A percentile compares a stretch with the other conserved stretches of the same genome.
Conservation (phyloP, 805 yeast species). For the Starmerella apicola region DNA sequence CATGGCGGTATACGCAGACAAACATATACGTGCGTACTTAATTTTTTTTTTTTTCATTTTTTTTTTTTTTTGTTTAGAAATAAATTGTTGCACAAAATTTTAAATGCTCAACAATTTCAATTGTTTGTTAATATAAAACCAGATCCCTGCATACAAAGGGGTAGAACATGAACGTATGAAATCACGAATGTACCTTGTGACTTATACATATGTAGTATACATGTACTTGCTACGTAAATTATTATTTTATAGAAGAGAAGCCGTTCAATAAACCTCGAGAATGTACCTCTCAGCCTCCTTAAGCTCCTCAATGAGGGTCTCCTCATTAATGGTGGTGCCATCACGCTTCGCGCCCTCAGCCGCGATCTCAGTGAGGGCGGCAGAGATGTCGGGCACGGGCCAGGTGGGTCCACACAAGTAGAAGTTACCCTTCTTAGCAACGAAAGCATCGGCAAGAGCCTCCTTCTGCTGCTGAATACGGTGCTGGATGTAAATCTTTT, state of each 20-base stretch:
- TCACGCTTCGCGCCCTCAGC: slow-evolving; percentile 52
- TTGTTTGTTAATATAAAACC: too few species aligned
- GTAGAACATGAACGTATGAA: too few species aligned
- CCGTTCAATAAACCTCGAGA: slow-evolving; percentile 68
- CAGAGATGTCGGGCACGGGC: slow-evolving; percentile 96
- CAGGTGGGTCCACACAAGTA: slow-evolving; percentile 98
- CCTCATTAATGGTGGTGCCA: slow-evolving; percentile 59
- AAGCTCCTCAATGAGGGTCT: slow-evolving; percentile 77
- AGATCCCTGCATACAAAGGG: too few species aligned
- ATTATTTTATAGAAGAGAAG: too few species aligned
- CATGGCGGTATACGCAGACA: too few species aligned
- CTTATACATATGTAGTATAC: background rate
- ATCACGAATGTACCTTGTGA: too few species aligned
- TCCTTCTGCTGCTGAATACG: slow-evolving; percentile 66
- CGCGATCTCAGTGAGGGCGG: slow-evolving; percentile 74
- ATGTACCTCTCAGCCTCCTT: slow-evolving; percentile 88
- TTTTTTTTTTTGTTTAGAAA: too few species aligned
- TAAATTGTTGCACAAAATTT: too few species aligned
- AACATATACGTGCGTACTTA: too few species aligned
- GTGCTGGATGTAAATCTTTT: slow-evolving; percentile 91
- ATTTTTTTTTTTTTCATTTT: too few species aligned
- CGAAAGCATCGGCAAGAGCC: slow-evolving; percentile 68
- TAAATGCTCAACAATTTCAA: too few species aligned
- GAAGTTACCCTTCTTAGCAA: slow-evolving; percentile 70
- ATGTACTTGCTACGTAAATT: too few species aligned